Evolutionary conservation across 495 filamentous ascomycete species (phyloP), one percentile per base, ranked within the genome.

Genomic region (Xylaria intraflava): DNA sequence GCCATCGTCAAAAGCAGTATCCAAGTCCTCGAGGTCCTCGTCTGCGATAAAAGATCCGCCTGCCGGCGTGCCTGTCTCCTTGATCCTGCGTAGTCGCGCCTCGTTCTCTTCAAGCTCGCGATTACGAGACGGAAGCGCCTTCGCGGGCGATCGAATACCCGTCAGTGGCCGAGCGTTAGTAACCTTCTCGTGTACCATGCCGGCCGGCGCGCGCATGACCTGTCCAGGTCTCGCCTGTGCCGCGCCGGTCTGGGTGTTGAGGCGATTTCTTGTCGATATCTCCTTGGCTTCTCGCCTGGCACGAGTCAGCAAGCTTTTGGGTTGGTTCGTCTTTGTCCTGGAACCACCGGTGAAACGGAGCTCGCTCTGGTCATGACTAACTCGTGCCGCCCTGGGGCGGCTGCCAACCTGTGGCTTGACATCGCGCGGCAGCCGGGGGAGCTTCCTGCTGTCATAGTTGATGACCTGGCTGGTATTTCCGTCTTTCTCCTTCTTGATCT

Each of bases 171-270:
- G 67, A 6, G 61, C 52, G 6, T 62, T 60, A 10, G 66, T 65
- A 2, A 68, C 57, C 16, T 62, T 52, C 12, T 70, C 69, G 33
- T 67, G 57, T 0, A 69, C 17, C 72, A 76, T 70, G 20, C 58
- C 57, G 2, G 53, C 30, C 11, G 75, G 75, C 0, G 72, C 73
- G 24, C 53, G 60, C 6, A 33, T 58, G 36, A 77, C 58, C 49
- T 71, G 64, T 12, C 65, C 61, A 7, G 53, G 50, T 33, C 29
- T 44, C 2, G 68, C 62, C 1, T 40, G 45, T 0, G 62, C 51
- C 41, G 56, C 51, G 24, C 63, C 61, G 0, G 59, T 60, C 1
- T 60, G 56, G 2, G 61, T 66, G 24, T 55, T 27, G 30, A 67
- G 58, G 11, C 58, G 56, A 46, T 65, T 61, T 48, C 58, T 48